Conservation (phyloP, 345 rosid genomes). For the Litchi chinensis region DNA sequence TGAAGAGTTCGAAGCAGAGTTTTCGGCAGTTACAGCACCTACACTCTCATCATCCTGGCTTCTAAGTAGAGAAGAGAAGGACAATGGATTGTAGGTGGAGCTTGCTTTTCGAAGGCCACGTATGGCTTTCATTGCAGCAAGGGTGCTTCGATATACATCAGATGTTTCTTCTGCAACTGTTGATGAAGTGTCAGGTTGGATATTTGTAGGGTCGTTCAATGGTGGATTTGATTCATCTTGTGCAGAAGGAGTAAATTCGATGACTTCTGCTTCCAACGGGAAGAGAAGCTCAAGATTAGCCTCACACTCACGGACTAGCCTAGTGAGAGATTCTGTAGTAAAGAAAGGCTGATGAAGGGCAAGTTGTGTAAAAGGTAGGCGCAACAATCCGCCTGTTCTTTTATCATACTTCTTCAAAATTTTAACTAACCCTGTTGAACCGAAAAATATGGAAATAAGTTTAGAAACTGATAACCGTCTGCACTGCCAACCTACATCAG, state of each 20-base stretch:
- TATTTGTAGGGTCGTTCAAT: constrained; percentile 29
- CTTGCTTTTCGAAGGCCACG: constrained; percentile 84
- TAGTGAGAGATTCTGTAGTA: constrained; percentile 75
- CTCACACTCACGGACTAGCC: constrained; percentile 86
- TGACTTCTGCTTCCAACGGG: constrained; percentile 84
- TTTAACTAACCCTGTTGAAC: constrained; percentile 66
- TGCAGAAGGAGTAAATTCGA: constrained; percentile 46
- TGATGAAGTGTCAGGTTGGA: constrained; percentile 43
- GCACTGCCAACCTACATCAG: background rate
- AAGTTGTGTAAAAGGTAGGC: constrained; percentile 77
- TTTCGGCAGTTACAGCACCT: constrained; percentile 71
- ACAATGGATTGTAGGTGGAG: constrained; percentile 82
- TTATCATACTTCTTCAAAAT: constrained; percentile 90
- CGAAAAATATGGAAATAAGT: constrained; percentile 5
- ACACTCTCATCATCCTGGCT: constrained; percentile 57
- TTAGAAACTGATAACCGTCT: constrained; percentile 20
- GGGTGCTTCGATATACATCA: constrained; percentile 81
- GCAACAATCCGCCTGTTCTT: constrained; percentile 78
- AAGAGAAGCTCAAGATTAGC: constrained; percentile 89
- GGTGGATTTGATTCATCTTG: constrained; percentile 27
- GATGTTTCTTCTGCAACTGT: constrained; percentile 61
- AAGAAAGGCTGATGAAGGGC: constrained; percentile 88
- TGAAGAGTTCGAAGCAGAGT: constrained; percentile 61
- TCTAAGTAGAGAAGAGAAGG: constrained; percentile 60
- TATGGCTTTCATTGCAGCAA: constrained; percentile 93